phyloP scores from a whole-genome alignment of 495 filamentous ascomycete species.

The Arthonia radiata region DNA sequence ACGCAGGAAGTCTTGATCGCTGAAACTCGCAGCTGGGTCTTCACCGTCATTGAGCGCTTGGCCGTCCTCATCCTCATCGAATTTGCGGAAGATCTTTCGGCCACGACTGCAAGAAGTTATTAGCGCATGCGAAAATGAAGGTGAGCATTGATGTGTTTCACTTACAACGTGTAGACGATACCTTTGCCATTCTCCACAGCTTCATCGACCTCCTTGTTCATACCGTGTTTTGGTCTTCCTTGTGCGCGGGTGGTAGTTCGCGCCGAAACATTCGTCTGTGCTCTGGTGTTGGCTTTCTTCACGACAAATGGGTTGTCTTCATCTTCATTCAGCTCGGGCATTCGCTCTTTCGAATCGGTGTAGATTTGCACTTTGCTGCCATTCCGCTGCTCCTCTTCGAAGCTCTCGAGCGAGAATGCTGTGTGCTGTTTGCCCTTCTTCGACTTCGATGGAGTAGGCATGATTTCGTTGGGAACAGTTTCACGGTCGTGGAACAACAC shows the following conservation, averaged over 20 bases:
- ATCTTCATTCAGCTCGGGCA: conserved; percentile 42
- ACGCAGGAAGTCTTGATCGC: conserved; percentile 23
- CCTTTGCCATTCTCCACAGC: conserved; percentile 45
- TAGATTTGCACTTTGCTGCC: conserved; percentile 47
- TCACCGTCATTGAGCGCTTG: conserved; percentile 22
- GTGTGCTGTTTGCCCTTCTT: conserved; percentile 29
- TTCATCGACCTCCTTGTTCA: conserved; percentile 30
- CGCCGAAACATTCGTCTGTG: no score
- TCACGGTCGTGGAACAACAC: conserved; percentile 38
- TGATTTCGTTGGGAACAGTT: conserved; percentile 24
- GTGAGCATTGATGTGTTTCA: conserved; percentile 9
- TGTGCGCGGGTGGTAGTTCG: conserved; percentile 4
- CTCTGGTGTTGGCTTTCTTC: conserved; percentile 15
- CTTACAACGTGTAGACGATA: conserved; percentile 72
- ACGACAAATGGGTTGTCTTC: conserved; percentile 53
- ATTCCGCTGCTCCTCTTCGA: conserved; percentile 26
- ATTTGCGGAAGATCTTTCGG: conserved; percentile 60
- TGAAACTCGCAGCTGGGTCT: conserved; percentile 19
- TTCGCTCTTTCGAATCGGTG: conserved; percentile 68
- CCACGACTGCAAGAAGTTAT: conserved; percentile 38
- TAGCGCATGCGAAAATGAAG: conserved; percentile 5
- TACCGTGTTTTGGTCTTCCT: conserved; percentile 14
- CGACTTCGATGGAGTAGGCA: conserved; percentile 31
- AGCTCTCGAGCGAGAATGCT: conserved; percentile 46
- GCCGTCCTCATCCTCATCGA: conserved; percentile 12